Evolutionary conservation across 768 basidiomycete genomes (phyloP).

Genomic region (Suillus spraguei): DNA sequence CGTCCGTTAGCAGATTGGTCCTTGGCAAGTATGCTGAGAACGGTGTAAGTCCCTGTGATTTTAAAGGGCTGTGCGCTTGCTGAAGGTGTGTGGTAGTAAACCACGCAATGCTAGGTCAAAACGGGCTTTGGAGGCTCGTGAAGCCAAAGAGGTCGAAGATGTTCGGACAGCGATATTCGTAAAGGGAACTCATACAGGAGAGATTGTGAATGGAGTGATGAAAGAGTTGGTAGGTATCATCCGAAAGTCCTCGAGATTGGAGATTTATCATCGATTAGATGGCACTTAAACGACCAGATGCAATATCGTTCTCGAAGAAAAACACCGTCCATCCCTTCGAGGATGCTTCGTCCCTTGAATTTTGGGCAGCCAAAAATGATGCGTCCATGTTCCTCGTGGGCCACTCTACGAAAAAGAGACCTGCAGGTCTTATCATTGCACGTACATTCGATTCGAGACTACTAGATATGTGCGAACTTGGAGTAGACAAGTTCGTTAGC

Average conservation of each 20-base stretch:
- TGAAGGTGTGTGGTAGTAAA: conserved; percentile 50
- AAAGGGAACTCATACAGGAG: conserved; percentile 83
- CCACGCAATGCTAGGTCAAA: conserved; percentile 97
- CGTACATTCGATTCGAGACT: conserved; percentile 85
- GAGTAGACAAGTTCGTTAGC: conserved; percentile 76
- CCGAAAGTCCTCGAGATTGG: not conserved
- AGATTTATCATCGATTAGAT: conserved; percentile 52
- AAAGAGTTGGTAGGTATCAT: conserved; percentile 73
- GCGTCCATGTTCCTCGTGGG: conserved; percentile 90
- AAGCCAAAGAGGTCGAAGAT: conserved; percentile 90
- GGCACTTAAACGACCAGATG: conserved; percentile 89
- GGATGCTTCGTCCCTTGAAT: conserved; percentile 75
- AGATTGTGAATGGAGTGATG: conserved; percentile 79
- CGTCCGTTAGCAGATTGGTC: not conserved
- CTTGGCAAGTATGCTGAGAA: conserved; percentile 25
- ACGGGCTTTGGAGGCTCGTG: conserved; percentile 81
- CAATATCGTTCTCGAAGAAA: conserved; percentile 93
- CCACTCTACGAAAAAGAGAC: conserved; percentile 92
- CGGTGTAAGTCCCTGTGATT: conserved; percentile 27
- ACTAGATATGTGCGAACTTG: conserved; percentile 94
- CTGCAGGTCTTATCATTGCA: conserved; percentile 82
- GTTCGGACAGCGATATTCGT: conserved; percentile 89
- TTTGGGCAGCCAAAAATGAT: conserved; percentile 95
- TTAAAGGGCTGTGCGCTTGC: not conserved
- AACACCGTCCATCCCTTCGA: conserved; percentile 93